Conservation (phyloP, 2,329 filamentous ascomycete species). For the Cercospora sp. region DNA sequence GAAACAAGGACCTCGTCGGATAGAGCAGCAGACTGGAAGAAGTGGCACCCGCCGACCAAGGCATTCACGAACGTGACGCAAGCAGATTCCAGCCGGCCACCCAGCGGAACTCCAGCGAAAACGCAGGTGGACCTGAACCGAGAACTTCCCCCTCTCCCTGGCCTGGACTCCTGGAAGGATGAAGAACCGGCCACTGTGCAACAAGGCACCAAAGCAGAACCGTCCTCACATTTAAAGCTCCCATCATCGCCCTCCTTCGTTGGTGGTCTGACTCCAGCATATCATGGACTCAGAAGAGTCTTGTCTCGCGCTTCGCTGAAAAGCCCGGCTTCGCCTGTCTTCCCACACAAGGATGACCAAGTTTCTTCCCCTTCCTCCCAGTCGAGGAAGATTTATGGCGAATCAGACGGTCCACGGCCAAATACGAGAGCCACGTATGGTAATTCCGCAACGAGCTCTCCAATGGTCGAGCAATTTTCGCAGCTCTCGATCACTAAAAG, state of each 20-base stretch:
- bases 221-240: not conserved
- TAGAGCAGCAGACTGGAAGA: slow-evolving; percentile 16
- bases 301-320: slow-evolving; percentile 15
- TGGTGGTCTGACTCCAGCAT: slow-evolving; percentile 10
- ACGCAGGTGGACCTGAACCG: slow-evolving; percentile 46
- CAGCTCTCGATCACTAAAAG: slow-evolving; percentile 16
- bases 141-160: slow-evolving; percentile 50
- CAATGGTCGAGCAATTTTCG: slow-evolving; percentile 13
- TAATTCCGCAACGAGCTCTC: slow-evolving; percentile 14
- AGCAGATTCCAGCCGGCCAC: slow-evolving; percentile 15
- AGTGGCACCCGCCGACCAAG: slow-evolving; percentile 20
- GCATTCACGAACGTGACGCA: slow-evolving; percentile 15
- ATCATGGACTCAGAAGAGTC: slow-evolving; percentile 16
- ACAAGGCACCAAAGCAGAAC: not conserved
- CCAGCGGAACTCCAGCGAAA: slow-evolving; percentile 14
- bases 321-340: slow-evolving; percentile 3
- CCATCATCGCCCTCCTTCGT: slow-evolving; percentile 2
- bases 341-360: slow-evolving; percentile 10
- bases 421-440: slow-evolving; percentile 10
- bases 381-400: slow-evolving; percentile 25
- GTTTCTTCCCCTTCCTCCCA: slow-evolving; percentile 14
- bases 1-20: slow-evolving; percentile 24
- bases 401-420: not conserved
- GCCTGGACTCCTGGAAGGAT: slow-evolving; percentile 45
- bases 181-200: slow-evolving; percentile 11